Evolutionary conservation across 1,139 yeast species (phyloP).

Genomic region (Casaregolazyma lundiana): DNA sequence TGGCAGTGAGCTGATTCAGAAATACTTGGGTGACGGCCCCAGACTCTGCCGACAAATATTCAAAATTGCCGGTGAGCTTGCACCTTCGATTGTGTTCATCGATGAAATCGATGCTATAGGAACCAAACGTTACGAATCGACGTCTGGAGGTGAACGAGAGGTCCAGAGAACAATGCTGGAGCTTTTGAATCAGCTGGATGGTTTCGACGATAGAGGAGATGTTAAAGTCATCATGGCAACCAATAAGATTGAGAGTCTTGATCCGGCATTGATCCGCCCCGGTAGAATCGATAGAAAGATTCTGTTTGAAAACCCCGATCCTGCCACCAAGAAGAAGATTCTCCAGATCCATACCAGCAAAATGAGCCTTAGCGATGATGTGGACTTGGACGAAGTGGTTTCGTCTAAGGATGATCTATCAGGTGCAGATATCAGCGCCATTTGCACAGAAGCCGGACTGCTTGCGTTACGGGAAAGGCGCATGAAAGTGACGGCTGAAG

Average conservation of each 20-base stretch:
- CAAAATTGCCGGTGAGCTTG: slow-evolving; percentile 95
- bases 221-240: slow-evolving; percentile 99
- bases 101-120: slow-evolving; percentile 99
- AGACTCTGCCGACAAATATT: slow-evolving; percentile 90
- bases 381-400: slow-evolving; percentile 83
- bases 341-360: slow-evolving; percentile 89
- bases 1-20: slow-evolving; percentile 95
- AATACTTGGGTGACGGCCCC: slow-evolving; percentile 97
- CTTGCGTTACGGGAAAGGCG: slow-evolving; percentile 95
- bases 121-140: slow-evolving; percentile 91
- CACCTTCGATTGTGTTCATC: slow-evolving; percentile 95
- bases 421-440: slow-evolving; percentile 98
- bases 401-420: slow-evolving; percentile 91
- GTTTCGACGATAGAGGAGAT: slow-evolving; percentile 97
- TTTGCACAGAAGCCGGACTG: slow-evolving; percentile 96
- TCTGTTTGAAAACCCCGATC: slow-evolving; percentile 92
- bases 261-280: slow-evolving; percentile 97
- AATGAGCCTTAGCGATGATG: slow-evolving; percentile 87
- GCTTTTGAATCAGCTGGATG: slow-evolving; percentile 91
- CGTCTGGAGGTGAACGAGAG: slow-evolving; percentile 97
- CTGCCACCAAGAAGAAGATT: slow-evolving; percentile 88
- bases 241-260: slow-evolving; percentile 88
- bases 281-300: slow-evolving; percentile 98
- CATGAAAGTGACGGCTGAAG: slow-evolving; percentile 96
- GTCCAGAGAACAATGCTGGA: slow-evolving; percentile 99